Evolutionary conservation across 768 basidiomycete species (phyloP).

Genomic region (Tricholoma hemisulphureum): DNA sequence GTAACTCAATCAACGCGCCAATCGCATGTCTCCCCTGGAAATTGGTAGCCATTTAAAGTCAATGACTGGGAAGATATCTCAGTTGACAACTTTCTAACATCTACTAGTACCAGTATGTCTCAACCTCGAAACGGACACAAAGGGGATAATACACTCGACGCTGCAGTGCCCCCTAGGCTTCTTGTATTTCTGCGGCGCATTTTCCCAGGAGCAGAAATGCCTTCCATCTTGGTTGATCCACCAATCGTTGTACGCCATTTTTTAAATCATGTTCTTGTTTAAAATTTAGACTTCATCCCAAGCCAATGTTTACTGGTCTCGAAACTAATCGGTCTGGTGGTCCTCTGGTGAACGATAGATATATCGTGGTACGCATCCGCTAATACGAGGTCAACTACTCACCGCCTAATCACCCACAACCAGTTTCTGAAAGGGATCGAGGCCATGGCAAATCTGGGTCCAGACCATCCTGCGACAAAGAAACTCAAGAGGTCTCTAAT

Average conservation of each 20-base stretch:
- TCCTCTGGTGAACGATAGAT: constrained; percentile 2
- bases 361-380: constrained; percentile 2
- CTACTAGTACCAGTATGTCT: background rate
- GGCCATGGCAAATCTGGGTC: background rate
- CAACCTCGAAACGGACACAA: background rate
- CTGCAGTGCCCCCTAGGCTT: background rate
- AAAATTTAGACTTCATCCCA: background rate
- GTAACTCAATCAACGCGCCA: too few species aligned
- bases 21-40: too few species aligned
- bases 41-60: too few species aligned
- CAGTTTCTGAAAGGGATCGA: constrained; percentile 12
- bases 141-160: background rate
- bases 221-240: background rate
- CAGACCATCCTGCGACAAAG: background rate
- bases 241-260: background rate
- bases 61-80: too few species aligned
- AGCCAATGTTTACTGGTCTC: background rate
- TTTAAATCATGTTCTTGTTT: background rate
- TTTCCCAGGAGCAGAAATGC: background rate
- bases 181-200: background rate
- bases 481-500: constrained; percentile 8
- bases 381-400: background rate
- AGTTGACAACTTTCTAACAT: background rate
- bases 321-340: background rate
- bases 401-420: background rate